Conservation (phyloP, 1,139 yeast species). For the Pichia terricola region DNA sequence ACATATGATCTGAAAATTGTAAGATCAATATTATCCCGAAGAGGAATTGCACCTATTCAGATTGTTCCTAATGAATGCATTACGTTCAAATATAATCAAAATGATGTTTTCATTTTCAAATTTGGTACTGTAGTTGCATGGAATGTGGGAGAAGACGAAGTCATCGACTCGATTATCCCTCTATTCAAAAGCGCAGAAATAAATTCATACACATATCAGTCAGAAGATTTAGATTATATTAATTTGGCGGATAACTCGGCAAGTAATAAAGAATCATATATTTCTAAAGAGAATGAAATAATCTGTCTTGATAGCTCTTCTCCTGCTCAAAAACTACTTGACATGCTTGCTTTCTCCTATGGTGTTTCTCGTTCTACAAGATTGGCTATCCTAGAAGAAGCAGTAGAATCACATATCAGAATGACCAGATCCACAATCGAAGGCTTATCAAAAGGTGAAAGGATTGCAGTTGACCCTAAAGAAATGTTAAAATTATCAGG, state of each 20-base stretch:
- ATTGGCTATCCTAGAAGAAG: conserved; percentile 65
- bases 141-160: conserved; percentile 52
- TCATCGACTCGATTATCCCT: conserved; percentile 36
- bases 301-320: conserved; percentile 29
- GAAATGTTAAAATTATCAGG: conserved; percentile 69
- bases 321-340: conserved; percentile 43
- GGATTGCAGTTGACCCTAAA: conserved; percentile 46
- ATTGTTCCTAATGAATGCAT: conserved; percentile 65
- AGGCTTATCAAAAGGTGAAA: conserved; percentile 52
- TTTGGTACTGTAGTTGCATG: conserved; percentile 78
- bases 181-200: conserved; percentile 38
- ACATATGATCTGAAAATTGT: conserved; percentile 46
- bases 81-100: conserved; percentile 26
- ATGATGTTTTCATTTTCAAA: conserved; percentile 45
- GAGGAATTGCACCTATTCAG: conserved; percentile 30
- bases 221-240: conserved; percentile 84
- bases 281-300: conserved; percentile 12
- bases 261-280: conserved; percentile 2
- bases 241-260: conserved; percentile 33
- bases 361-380: conserved; percentile 83
- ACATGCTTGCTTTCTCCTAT: conserved; percentile 82
- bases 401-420: conserved; percentile 57
- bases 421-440: conserved; percentile 59
- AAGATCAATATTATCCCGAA: conserved; percentile 26
- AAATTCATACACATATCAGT: conserved; percentile 48